Evolutionary conservation across 176 grass and related monocot genomes (phyloP), one percentile per base, ranked within the genome.

Genomic region (Oryza nivara): DNA sequence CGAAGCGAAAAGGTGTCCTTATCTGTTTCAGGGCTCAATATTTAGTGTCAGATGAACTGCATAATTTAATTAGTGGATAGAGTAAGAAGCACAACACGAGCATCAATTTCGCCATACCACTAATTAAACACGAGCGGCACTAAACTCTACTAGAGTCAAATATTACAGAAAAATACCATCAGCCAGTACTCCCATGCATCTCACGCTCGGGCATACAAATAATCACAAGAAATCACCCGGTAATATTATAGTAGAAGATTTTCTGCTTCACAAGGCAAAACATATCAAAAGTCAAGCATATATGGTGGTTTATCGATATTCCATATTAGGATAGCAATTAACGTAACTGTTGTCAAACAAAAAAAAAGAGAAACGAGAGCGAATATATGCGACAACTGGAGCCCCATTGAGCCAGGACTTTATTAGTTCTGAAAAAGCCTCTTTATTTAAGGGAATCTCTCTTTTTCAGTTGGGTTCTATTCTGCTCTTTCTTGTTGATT

Each of bases 301-400:
- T 38, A 38, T 40, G 56, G 15, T 15, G 14, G 23, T 17, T n/a
- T 9, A 58, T 20, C 0, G 2, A 58, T 7, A 20, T 1, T 43
- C 12, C n/a, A 45, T 58, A 69, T 70, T 30, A 70, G 9, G 51
- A 9, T 25, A 58, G 10, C 73, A 79, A 82, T 58, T 58, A 58
- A 58, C 17, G 54, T 58, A 58, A n/a, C 51, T 56, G 14, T 56
- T 16, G 9, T 20, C 19, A 60, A 22, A 45, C 73, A n/a, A 63
- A 30, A 30, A n/a, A 30, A 77, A 58, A 28, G 66, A 32, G 9
- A 68, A 43, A 12, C 40, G 61, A 35, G 23, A 12, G 11, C 44
- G 75, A 30, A 87, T 82, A 87, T 87, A 70, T 76, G 48, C 78
- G 71, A 81, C 63, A 87, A 48, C 16, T 68, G 68, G 52, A 44